Base-by-base conservation (phyloP, 257 asterid genomes). In the Fraxinus pennsylvanica region DNA sequence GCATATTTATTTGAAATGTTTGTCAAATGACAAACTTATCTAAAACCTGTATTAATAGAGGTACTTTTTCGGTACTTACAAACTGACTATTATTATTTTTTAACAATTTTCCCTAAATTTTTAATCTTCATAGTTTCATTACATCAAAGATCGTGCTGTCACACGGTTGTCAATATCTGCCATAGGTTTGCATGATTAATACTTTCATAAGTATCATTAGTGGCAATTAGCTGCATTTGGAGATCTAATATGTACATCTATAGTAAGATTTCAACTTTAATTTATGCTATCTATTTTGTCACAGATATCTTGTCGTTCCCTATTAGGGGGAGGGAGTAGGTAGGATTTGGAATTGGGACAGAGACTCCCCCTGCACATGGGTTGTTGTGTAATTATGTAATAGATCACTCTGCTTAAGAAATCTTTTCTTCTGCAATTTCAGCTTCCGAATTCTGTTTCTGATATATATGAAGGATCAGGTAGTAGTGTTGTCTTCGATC, bases 381-480 rank as follows among this genome's bases (percentile, higher is more conserved):
- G 25, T 22, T 59, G 68, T 70, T 61, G 22, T 66, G 63, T 75
- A 39, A 45, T 43, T 74, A 47, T 38, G 79, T 70, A 45, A 25
- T 75, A 66, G 27, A 75, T 74, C 43, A 30, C 75, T 71, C 33
- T 69, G 54, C 79, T 81, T 36, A 77, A n/a, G 33, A 71, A 30
- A 29, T 50, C 52, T 35, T 36, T 21, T 52, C 72, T 73, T 75
- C 79, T 79, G 22, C 63, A 50, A 59, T 80, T 86, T 81, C 97
- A 96, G 99, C 94, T 88, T 84, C 90, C 90, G 43, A 86, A 88
- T 84, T 87, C 91, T 63, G 72, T 76, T 68, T 76, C 78, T 82
- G 89, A 86, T 61, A 78, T 78, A 71, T 87, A 72, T 63, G 89
- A 87, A 63, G 90, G 91, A 72, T 69, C 80, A 78, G 87, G 89